These are phyloP conservation scores for Marasmius tenuissimus DNA, from an alignment of 1,284 basidiomycete species.

Conservation along the genomic window DNA sequence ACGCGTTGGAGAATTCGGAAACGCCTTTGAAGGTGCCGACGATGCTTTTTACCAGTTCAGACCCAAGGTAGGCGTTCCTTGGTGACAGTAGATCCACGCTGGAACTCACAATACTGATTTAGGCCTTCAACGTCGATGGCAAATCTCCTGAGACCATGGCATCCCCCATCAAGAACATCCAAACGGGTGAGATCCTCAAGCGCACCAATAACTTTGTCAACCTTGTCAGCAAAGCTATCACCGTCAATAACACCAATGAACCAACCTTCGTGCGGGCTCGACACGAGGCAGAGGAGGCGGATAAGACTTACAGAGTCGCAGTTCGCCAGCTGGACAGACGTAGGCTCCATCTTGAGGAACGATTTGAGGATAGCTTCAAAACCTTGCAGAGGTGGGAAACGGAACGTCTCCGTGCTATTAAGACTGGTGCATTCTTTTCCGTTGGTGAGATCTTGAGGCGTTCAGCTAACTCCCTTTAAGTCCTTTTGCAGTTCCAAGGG, in stretches of 20 bases:
- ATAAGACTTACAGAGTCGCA: constrained; percentile 72
- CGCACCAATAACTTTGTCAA: constrained; percentile 67
- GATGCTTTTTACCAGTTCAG: constrained; percentile 82
- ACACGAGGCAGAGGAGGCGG: constrained; percentile 76
- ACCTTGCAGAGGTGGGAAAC: constrained; percentile 82
- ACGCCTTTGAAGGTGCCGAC: constrained; percentile 71
- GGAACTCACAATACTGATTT: constrained; percentile 1
- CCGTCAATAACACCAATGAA: constrained; percentile 43
- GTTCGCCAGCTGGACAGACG: constrained; percentile 80
- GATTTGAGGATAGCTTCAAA: constrained; percentile 80
- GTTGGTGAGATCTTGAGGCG: constrained; percentile 1
- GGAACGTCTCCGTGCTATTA: constrained; percentile 80
- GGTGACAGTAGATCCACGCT: neutral
- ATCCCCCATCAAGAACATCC: constrained; percentile 34
- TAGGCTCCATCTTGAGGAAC: constrained; percentile 80
- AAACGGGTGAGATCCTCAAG: constrained; percentile 60
- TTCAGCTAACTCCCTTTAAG: constrained; percentile 33
- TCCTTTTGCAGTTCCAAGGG: constrained; percentile 82
- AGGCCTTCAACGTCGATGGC: constrained; percentile 70
- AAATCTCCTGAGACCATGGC: constrained; percentile 33
- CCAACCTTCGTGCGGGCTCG: constrained; percentile 70
- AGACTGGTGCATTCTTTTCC: constrained; percentile 56
- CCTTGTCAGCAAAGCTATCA: constrained; percentile 73
- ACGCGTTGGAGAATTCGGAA: constrained; percentile 79
- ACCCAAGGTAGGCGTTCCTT: constrained; percentile 52